phyloP scores from a whole-genome alignment of 2,329 filamentous ascomycete genomes.

The Diplodia seriata region DNA sequence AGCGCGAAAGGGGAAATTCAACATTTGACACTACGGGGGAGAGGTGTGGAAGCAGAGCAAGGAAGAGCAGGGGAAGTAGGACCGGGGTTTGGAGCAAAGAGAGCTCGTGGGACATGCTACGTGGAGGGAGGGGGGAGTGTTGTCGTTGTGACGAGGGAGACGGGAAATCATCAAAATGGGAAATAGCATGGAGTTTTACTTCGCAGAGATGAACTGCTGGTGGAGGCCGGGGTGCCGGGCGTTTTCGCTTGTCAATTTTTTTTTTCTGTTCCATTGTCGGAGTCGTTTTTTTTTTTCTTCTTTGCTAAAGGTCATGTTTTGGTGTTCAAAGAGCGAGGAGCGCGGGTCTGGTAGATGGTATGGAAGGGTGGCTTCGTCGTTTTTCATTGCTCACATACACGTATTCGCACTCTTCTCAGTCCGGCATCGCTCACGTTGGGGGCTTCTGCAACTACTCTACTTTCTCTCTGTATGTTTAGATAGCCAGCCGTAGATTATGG shows the following conservation, averaged over 20 bases:
- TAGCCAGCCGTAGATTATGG: neutral
- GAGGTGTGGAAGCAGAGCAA: neutral
- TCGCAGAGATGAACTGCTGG: neutral
- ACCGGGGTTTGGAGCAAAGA: neutral
- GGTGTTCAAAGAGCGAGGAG: neutral
- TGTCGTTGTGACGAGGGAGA: neutral
- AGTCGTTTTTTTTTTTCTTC: neutral
- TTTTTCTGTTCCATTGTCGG: neutral
- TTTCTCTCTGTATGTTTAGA: neutral
- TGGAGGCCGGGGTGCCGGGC: neutral
- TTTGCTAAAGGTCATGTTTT: neutral
- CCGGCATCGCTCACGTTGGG: neutral
- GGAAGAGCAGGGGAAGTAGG: neutral
- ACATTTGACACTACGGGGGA: neutral
- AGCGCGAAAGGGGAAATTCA: neutral
- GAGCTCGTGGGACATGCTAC: neutral
- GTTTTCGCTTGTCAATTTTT: neutral
- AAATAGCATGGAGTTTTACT: neutral
- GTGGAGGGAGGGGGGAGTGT: neutral
- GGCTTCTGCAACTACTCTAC: neutral
- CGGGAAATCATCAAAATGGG: neutral
- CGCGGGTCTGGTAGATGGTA: neutral
- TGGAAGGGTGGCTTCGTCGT: constrained; percentile 2
- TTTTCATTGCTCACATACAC: neutral
- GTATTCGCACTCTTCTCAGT: neutral